Evolutionary conservation across 73 alveolate genomes (phyloP), one percentile per base, ranked within the genome.

Genomic region (Paramecium bursaria): DNA sequence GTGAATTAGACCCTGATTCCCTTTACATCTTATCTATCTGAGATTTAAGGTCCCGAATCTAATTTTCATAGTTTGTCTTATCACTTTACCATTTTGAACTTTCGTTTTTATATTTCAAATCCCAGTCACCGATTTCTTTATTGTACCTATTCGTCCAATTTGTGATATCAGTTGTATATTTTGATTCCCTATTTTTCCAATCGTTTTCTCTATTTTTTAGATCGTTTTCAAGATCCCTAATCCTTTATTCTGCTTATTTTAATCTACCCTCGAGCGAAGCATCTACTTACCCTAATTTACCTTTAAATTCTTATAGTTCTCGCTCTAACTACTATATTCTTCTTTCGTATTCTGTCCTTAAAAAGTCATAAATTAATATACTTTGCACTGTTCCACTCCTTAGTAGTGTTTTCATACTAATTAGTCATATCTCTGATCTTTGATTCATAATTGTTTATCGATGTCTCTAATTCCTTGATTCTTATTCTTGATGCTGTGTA

Each of bases 241-340:
- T 67, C 9, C 82, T 31, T 42, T 67, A 39, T 26, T 67, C 82
- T 10, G 82, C 82, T n/a, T 67, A 42, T 7, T 39, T 39, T 35
- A 67, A 42, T 47, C 44, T 67, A 4, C 27, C 35, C n/a, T 53
- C 82, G 44, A 67, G 27, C 14, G 82, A 4, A 10, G 26, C 21
- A 21, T 67, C 82, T n/a, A 67, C 82, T 42, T 67, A 42, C 21
- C 82, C 82, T 47, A 67, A 39, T 25, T 67, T 17, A 25, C 60
- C 33, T 42, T 67, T 67, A 11, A 39, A 67, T 19, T 67, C 26
- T 7, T 67, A 39, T 23, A 67, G 19, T 42, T 67, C 82, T 39
- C 22, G 46, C 11, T 67, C 82, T 2, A 67, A 19, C 0, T 44
- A n/a, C 44, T 67, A 39, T 7, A 67, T 67, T 42, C 60, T 67